phyloP scores from a whole-genome alignment of 805 yeast species.

The Kodamaea kaohsiungensis region DNA sequence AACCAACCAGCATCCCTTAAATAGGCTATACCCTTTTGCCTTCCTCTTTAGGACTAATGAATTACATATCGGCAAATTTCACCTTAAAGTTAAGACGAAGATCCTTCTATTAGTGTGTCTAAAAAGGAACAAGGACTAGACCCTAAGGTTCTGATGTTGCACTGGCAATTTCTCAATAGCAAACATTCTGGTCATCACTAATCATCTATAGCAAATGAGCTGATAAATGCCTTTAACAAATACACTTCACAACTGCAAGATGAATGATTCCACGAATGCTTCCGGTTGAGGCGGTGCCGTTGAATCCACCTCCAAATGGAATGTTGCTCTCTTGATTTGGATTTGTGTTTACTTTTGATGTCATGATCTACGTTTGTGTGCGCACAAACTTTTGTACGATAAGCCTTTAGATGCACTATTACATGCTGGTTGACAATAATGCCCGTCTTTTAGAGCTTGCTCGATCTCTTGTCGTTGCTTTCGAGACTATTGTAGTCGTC shows the following conservation, averaged over 20 bases:
- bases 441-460: background rate
- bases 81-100: background rate
- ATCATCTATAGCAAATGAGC: background rate
- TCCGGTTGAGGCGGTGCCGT: background rate
- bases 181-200: background rate
- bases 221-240: background rate
- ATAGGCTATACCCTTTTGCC: background rate
- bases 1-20: background rate
- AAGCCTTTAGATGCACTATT: background rate
- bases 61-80: background rate
- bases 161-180: background rate
- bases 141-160: no score
- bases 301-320: background rate
- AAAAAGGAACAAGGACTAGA: background rate
- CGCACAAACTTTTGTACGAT: background rate
- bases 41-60: background rate
- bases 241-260: background rate
- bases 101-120: background rate
- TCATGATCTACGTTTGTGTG: background rate
- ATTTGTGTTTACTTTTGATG: background rate
- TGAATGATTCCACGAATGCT: background rate
- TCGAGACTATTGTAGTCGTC: background rate
- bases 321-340: slow-evolving; percentile 1
- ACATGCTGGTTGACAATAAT: background rate
- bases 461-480: background rate